A percentile compares a stretch with the other conserved stretches of the same genome.
Evolutionary conservation across 2,329 filamentous ascomycete genomes (phyloP).

Genomic region (Trichoderma sp.): DNA sequence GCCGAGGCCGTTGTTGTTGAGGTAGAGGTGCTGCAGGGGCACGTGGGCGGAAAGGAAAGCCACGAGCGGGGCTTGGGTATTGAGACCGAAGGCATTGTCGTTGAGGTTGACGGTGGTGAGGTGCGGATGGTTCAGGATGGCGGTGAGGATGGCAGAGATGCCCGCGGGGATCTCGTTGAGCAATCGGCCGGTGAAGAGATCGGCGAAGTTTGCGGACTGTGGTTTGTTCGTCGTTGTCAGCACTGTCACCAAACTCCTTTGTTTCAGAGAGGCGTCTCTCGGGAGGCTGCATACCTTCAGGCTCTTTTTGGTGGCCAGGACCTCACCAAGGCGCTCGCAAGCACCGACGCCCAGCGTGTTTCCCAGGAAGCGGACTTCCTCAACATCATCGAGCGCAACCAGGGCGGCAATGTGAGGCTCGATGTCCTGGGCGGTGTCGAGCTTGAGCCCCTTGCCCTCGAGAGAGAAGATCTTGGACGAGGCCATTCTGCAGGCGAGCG

Average conservation of each 20-base stretch:
- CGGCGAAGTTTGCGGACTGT: constrained; percentile 81
- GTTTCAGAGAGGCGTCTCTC: not conserved
- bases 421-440: constrained; percentile 83
- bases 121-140: constrained; percentile 79
- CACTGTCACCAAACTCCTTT: not conserved
- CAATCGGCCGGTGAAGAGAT: constrained; percentile 95
- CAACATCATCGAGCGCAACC: constrained; percentile 66
- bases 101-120: constrained; percentile 92
- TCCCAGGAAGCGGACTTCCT: constrained; percentile 81
- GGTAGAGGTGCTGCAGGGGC: constrained; percentile 87
- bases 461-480: constrained; percentile 68
- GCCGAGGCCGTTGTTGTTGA: constrained; percentile 98
- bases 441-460: constrained; percentile 87
- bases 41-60: constrained; percentile 86
- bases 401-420: constrained; percentile 78
- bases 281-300: constrained; percentile 56
- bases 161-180: constrained; percentile 92
- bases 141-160: constrained; percentile 77
- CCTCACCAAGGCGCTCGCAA: constrained; percentile 77
- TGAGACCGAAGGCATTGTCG: constrained; percentile 96
- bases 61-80: constrained; percentile 88
- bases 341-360: constrained; percentile 92
- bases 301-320: constrained; percentile 79
- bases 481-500: constrained; percentile 30
- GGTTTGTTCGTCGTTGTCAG: not conserved